Base-by-base conservation (phyloP, 352 stramenopile genomes). In the Pythium volutum region DNA sequence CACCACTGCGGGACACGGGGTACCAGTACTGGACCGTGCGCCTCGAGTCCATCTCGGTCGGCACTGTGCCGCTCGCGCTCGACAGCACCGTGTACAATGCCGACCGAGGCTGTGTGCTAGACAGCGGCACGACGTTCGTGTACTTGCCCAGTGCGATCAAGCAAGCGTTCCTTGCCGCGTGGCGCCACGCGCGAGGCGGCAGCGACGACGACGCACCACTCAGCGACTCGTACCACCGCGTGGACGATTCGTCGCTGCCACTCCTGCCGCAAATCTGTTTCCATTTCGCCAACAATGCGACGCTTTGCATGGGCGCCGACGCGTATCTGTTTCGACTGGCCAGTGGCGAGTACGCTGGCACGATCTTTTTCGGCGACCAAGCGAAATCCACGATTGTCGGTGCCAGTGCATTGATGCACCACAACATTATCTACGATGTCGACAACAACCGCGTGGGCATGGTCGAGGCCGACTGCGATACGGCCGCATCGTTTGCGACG, bases 1-100 rank as follows among this genome's bases (percentile, higher is more conserved):
- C 85, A 7, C 86, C 86, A 6, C 80, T 93, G 56, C 74, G 77
- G n/a, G 59, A 76, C 53, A 91, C 79, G 0, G 77, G 74, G 7
- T 89, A 87, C 53, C 81, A 89, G 52, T 93, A 93, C 68, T 93
- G 84, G 84, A 89, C 81, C 9, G 84, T 91, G 27, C 70, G 70
- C 16, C 59, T 93, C 29, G 66, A 86, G 18, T 74, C 67, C 0
- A 63, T 93, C 9, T 69, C 72, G 0, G 58, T 93, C 16, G 84
- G 79, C 9, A 48, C 55, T 23, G 20, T 53, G 0, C 57, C 55
- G 0, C 34, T 93, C 16, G 36, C 77, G 2, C 54, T 89, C 15
- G 53, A 76, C 36, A 59, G 27, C 4, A 50, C 38, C 10, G 67
- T 89, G 14, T 88, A 74, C 63, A 93, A 93, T 55, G 61, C 56